These are phyloP conservation scores for Gastrolobium villosum DNA, from an alignment of 306 rosid genomes.

Conservation along the genomic window DNA sequence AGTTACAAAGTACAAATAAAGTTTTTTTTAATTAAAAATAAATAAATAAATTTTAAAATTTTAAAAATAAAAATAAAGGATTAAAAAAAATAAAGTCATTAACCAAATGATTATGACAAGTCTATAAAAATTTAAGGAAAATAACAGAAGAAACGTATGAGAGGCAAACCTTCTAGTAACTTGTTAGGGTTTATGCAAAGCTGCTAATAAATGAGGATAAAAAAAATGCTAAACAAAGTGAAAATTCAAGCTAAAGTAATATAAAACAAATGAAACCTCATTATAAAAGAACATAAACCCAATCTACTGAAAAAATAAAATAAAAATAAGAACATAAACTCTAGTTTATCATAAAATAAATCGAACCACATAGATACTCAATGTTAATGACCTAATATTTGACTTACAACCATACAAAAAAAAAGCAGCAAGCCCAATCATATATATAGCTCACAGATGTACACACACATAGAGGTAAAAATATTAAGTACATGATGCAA, in stretches of 20 bases:
- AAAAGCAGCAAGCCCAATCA: too few species aligned
- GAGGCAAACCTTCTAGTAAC: constrained; percentile 32
- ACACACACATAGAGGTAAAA: too few species aligned
- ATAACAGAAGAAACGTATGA: not conserved
- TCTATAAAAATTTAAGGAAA: not conserved
- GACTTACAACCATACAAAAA: too few species aligned
- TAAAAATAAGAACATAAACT: too few species aligned
- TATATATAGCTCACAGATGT: too few species aligned
- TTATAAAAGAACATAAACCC: too few species aligned
- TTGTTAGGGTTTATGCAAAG: constrained; percentile 52
- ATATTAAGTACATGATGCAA: too few species aligned
- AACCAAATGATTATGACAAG: not conserved
- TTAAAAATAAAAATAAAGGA: not conserved
- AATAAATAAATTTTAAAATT: not conserved
- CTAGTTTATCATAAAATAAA: too few species aligned
- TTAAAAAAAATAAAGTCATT: not conserved
- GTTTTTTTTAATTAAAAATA: constrained; percentile 14
- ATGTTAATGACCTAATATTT: too few species aligned
- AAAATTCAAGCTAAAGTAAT: constrained; percentile 6
- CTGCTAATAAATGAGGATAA: constrained; percentile 26
- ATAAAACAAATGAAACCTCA: constrained; percentile 3
- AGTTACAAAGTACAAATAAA: constrained; percentile 18
- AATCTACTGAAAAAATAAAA: too few species aligned
- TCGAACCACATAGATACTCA: too few species aligned
- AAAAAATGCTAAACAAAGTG: constrained; percentile 1